Evolutionary conservation across 352 stramenopile genomes (phyloP).

Genomic region (Phytophthora vignae): DNA sequence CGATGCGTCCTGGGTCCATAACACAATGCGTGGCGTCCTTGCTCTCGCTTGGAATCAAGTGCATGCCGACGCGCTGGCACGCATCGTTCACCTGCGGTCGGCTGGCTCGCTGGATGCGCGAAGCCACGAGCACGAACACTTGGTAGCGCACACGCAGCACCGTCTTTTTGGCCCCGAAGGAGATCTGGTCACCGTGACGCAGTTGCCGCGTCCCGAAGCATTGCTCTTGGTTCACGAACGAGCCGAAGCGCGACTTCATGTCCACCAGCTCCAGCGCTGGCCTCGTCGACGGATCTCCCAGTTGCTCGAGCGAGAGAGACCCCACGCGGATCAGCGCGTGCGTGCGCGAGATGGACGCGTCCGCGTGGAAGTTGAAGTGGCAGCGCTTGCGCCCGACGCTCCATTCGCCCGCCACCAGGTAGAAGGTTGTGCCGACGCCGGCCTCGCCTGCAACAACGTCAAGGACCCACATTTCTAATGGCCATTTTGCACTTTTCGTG

Average conservation of each 20-base stretch:
- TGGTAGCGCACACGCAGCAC: constrained; percentile 85
- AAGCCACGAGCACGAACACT: constrained; percentile 81
- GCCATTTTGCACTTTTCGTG: too few species aligned
- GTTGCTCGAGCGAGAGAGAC: constrained; percentile 62
- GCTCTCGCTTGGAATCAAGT: constrained; percentile 63
- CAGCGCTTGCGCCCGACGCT: constrained; percentile 85
- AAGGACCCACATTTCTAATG: constrained; percentile 73
- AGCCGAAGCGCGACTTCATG: constrained; percentile 86
- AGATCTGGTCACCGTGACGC: constrained; percentile 77
- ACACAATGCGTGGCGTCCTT: constrained; percentile 86
- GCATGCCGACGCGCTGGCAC: constrained; percentile 85
- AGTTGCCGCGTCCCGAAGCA: constrained; percentile 54
- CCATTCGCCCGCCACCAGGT: constrained; percentile 86
- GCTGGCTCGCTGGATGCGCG: constrained; percentile 69
- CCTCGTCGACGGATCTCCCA: constrained; percentile 61
- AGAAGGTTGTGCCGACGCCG: constrained; percentile 68
- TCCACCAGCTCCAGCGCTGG: constrained; percentile 81
- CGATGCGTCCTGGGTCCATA: constrained; percentile 82
- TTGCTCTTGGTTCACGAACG: constrained; percentile 87
- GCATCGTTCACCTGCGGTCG: constrained; percentile 73
- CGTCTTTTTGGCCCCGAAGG: constrained; percentile 86
- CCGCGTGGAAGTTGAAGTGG: constrained; percentile 85
- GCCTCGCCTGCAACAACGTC: constrained; percentile 65
- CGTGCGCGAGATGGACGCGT: constrained; percentile 84
- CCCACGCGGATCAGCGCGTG: constrained; percentile 83